Percentiles rank a stretch among this genome's conserved stretches.
phyloP scores from a whole-genome alignment of 1,284 basidiomycete species.

The Melampsora larici-populina region DNA sequence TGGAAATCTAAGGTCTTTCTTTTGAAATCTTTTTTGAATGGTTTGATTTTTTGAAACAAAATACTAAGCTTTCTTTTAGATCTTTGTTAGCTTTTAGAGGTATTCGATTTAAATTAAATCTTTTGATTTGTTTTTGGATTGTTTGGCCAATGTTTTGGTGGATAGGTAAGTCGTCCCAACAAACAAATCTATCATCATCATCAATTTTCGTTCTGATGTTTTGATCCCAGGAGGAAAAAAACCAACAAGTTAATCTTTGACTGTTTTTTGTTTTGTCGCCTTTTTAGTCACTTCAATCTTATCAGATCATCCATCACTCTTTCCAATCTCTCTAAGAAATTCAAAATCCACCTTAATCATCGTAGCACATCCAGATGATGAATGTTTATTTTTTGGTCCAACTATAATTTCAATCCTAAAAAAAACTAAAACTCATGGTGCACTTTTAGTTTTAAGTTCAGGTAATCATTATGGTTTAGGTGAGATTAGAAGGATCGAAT shows the following conservation, averaged over 20 bases:
- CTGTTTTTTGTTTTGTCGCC: background rate
- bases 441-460: conserved; percentile 30
- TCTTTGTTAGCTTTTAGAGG: conserved; percentile 12
- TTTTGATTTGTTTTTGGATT: conserved; percentile 1
- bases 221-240: no score
- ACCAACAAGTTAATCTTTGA: background rate
- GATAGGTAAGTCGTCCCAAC: conserved; percentile 8
- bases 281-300: conserved; percentile 5
- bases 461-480: conserved; percentile 82
- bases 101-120: conserved; percentile 8
- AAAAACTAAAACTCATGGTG: conserved; percentile 20
- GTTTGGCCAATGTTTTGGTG: conserved; percentile 32
- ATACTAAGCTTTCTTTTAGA: background rate
- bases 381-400: conserved; percentile 86
- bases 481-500: conserved; percentile 63
- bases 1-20: no score
- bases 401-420: conserved; percentile 57
- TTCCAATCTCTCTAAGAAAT: conserved; percentile 23
- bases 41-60: no score
- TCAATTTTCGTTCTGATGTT: no score
- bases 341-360: conserved; percentile 61
- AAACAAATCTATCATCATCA: background rate
- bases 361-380: conserved; percentile 87
- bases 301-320: conserved; percentile 21
- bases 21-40: no score